Percentiles rank a stretch among this genome's conserved stretches.
Conservation (phyloP, 495 filamentous ascomycete genomes). For the Hamigera avellanea region DNA sequence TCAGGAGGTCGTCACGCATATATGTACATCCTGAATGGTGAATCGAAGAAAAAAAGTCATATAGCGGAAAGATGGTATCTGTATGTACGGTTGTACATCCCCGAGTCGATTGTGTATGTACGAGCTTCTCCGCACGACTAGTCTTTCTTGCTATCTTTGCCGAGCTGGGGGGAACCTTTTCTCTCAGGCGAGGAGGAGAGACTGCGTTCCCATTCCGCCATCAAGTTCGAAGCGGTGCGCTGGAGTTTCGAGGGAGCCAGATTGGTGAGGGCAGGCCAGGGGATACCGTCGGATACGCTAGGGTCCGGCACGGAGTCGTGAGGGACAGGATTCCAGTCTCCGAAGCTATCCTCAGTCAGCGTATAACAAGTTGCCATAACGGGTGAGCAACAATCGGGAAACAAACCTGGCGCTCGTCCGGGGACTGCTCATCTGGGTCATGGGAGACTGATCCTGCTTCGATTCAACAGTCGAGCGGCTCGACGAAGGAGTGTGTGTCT, state of each 20-base stretch:
- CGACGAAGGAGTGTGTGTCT: constrained; percentile 34
- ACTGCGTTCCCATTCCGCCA: constrained; percentile 66
- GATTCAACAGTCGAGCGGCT: constrained; percentile 34
- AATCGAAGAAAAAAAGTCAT: background rate
- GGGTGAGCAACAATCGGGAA: too few species aligned
- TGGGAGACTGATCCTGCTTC: constrained; percentile 34
- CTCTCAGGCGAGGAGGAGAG: constrained; percentile 27
- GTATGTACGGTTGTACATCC: too few species aligned
- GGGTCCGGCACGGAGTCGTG: constrained; percentile 21
- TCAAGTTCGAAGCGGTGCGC: constrained; percentile 56
- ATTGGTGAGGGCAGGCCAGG: constrained; percentile 53
- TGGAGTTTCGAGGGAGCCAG: constrained; percentile 56
- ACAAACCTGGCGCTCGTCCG: constrained; percentile 35
- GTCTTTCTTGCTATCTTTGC: constrained; percentile 25
- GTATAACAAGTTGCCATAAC: background rate
- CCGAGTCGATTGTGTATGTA: too few species aligned
- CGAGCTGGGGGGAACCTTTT: constrained; percentile 19
- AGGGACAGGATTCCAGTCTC: constrained; percentile 27
- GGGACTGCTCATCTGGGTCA: constrained; percentile 34
- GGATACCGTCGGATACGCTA: constrained; percentile 45
- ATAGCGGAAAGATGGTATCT: too few species aligned
- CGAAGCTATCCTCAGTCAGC: constrained; percentile 18
- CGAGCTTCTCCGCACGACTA: constrained; percentile 2
- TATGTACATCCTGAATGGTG: background rate
- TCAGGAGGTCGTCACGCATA: background rate